A percentile compares a stretch with the other conserved stretches of the same genome.
Conservation (phyloP, 2,329 filamentous ascomycete genomes). For the Colletotrichum falcatum region DNA sequence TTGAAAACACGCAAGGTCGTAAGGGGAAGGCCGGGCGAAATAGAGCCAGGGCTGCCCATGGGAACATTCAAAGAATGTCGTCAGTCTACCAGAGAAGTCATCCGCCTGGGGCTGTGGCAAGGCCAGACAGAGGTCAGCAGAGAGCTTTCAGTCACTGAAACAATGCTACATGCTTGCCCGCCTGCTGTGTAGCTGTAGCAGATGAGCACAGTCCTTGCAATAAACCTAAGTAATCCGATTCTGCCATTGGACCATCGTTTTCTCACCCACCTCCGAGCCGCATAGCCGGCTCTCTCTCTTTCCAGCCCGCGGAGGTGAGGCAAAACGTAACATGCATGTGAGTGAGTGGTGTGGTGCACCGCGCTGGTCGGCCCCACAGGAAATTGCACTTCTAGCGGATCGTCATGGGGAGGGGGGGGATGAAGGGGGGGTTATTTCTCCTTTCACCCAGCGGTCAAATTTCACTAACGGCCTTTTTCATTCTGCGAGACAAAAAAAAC, state of each 20-base stretch:
- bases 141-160: slow-evolving; percentile 37
- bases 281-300: slow-evolving; percentile 1
- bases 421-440: neutral
- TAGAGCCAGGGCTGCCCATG: slow-evolving; percentile 13
- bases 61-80: neutral
- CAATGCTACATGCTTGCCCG: neutral
- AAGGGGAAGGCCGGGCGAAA: neutral
- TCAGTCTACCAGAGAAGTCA: slow-evolving; percentile 12
- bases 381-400: slow-evolving; percentile 10
- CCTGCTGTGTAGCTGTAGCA: neutral
- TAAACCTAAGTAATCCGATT: neutral
- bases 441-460: slow-evolving; percentile 3
- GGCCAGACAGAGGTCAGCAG: slow-evolving; percentile 29
- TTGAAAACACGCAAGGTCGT: neutral
- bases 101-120: slow-evolving; percentile 10
- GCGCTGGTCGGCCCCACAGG: slow-evolving; percentile 1
- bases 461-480: slow-evolving; percentile 1
- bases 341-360: neutral
- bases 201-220: slow-evolving; percentile 27
- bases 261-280: slow-evolving; percentile 2
- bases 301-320: neutral
- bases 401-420: neutral
- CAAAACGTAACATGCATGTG: neutral
- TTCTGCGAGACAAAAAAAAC: slow-evolving; percentile 11
- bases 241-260: slow-evolving; percentile 17